Percentiles rank a stretch among this genome's conserved stretches.
phyloP scores from a whole-genome alignment of 2,329 filamentous ascomycete genomes.

The Calycina herbarum region DNA sequence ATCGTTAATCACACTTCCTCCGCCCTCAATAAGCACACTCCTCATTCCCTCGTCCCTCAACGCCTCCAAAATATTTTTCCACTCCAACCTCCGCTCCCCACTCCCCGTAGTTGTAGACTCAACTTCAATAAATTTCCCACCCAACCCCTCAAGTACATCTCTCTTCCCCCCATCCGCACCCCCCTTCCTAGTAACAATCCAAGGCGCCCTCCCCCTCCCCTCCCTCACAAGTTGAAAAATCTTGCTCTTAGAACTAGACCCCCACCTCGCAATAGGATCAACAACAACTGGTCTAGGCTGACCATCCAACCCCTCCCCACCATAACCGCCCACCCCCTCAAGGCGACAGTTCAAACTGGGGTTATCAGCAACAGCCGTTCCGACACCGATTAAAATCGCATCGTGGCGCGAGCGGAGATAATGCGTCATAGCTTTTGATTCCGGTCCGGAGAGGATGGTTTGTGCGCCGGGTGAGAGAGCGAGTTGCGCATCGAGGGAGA shows the following conservation, averaged over 20 bases:
- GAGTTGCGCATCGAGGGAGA: slow-evolving; percentile 80
- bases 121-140: slow-evolving; percentile 17
- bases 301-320: slow-evolving; percentile 48
- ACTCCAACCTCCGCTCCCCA: slow-evolving; percentile 10
- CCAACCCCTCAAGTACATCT: slow-evolving; percentile 6
- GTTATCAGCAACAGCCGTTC: slow-evolving; percentile 80
- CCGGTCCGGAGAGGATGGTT: slow-evolving; percentile 78
- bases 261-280: slow-evolving; percentile 75
- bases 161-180: background rate
- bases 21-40: slow-evolving; percentile 90
- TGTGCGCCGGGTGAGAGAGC: slow-evolving; percentile 73
- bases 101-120: background rate
- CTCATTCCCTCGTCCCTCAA: slow-evolving; percentile 42
- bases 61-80: slow-evolving; percentile 12
- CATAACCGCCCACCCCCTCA: slow-evolving; percentile 32
- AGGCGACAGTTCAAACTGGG: slow-evolving; percentile 82
- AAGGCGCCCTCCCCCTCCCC: slow-evolving; percentile 72
- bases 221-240: slow-evolving; percentile 64
- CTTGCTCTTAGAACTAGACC: slow-evolving; percentile 57
- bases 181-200: slow-evolving; percentile 59
- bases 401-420: slow-evolving; percentile 78
- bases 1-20: slow-evolving; percentile 76
- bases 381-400: slow-evolving; percentile 80
- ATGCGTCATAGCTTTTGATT: slow-evolving; percentile 89
- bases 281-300: slow-evolving; percentile 82